A percentile compares a stretch with the other conserved stretches of the same genome.
Evolutionary conservation across 73 alveolate genomes (phyloP).

Genomic region (Paramecium primaurelia): DNA sequence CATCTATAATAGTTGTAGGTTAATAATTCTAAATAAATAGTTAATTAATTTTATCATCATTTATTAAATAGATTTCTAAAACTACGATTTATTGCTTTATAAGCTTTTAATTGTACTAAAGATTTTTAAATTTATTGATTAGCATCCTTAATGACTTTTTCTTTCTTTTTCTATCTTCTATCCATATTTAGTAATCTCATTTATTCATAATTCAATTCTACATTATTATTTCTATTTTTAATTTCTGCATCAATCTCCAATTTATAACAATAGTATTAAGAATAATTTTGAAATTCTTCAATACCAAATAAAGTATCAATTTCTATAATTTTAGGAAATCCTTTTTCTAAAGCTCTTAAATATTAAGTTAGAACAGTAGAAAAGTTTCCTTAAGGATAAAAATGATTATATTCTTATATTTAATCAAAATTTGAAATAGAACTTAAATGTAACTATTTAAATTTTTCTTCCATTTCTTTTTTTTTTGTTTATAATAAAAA

Average conservation of each 20-base stretch:
- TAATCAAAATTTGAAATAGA: not conserved
- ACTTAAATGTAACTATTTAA: not conserved
- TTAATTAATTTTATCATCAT: not conserved
- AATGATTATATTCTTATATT: not conserved
- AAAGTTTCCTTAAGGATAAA: not conserved
- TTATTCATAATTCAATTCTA: not conserved
- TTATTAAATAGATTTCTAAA: not conserved
- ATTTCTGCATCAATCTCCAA: not conserved
- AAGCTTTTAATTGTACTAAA: not conserved
- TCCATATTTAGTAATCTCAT: not conserved
- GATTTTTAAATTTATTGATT: not conserved
- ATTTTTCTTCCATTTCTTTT: not conserved
- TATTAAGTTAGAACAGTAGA: not conserved
- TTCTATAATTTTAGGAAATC: not conserved
- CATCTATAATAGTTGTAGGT: not conserved
- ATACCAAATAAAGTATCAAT: not conserved
- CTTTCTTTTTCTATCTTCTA: slow-evolving; percentile 7
- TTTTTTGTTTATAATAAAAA: not conserved
- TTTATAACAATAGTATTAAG: not conserved
- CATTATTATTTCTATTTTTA: not conserved
- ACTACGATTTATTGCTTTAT: slow-evolving; percentile 14
- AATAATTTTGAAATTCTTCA: not conserved
- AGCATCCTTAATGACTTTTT: not conserved
- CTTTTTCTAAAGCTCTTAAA: not conserved
- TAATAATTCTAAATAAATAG: not conserved